Conservation (phyloP, 495 filamentous ascomycete genomes). For the Penicillium soppii region DNA sequence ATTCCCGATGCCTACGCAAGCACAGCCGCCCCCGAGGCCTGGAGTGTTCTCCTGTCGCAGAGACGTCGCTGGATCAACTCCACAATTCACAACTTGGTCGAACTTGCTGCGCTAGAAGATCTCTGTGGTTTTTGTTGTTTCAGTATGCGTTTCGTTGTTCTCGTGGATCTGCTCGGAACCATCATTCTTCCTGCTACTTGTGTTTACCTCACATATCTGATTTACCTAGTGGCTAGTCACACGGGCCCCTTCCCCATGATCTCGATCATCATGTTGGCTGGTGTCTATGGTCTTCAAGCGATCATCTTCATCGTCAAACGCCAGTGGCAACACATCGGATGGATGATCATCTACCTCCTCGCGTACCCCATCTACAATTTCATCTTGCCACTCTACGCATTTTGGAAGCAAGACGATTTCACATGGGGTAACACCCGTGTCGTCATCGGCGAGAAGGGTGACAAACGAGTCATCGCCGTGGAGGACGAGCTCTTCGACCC, state of each 20-base stretch:
- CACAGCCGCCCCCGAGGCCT: conserved; percentile 90
- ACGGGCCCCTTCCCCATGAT: conserved; percentile 80
- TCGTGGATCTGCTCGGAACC: conserved; percentile 92
- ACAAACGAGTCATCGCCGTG: conserved; percentile 82
- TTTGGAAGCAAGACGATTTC: conserved; percentile 99
- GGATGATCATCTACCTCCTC: conserved; percentile 97
- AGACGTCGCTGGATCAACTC: conserved; percentile 99
- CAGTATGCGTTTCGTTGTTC: conserved; percentile 96
- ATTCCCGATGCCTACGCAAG: conserved; percentile 86
- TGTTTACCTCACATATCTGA: conserved; percentile 84
- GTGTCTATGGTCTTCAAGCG: conserved; percentile 92
- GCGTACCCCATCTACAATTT: conserved; percentile 95
- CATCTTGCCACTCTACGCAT: conserved; percentile 89
- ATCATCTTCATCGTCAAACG: conserved; percentile 94
- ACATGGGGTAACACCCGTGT: conserved; percentile 52
- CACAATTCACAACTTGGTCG: conserved; percentile 91
- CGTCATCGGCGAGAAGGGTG: conserved; percentile 89
- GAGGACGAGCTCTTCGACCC: conserved; percentile 90
- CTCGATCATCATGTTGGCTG: conserved; percentile 84
- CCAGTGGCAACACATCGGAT: conserved; percentile 96
- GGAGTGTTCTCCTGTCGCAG: conserved; percentile 90
- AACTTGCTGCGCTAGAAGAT: conserved; percentile 82
- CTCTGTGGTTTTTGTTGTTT: conserved; percentile 99
- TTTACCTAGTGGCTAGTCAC: conserved; percentile 72
- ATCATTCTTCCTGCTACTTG: conserved; percentile 91